Evolutionary conservation across 495 filamentous ascomycete species (phyloP).

Genomic region (Penicillium lividum): DNA sequence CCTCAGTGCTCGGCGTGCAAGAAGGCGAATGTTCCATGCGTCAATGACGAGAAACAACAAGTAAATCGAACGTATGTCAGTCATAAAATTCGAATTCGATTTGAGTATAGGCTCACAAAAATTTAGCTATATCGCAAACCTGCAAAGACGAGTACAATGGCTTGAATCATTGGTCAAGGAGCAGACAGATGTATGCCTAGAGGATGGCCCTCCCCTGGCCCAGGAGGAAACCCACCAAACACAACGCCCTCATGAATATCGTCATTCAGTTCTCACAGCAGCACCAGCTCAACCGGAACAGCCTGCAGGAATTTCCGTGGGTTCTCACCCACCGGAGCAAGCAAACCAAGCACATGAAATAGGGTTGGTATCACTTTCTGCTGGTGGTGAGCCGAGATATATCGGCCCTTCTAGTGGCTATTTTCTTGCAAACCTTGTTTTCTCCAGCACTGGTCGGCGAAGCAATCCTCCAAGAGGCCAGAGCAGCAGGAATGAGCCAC

Average conservation of each 20-base stretch:
- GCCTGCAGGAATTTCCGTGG: neutral
- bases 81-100: neutral
- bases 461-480: constrained; percentile 12
- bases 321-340: constrained; percentile 8
- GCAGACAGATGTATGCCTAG: constrained; percentile 31
- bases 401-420: constrained; percentile 45
- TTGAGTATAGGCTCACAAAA: constrained; percentile 3
- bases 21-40: constrained; percentile 39
- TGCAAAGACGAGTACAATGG: constrained; percentile 44
- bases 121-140: constrained; percentile 39
- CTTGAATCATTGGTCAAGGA: constrained; percentile 43
- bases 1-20: constrained; percentile 39
- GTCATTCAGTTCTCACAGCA: neutral
- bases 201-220: constrained; percentile 22
- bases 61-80: constrained; percentile 37
- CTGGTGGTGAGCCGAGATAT: constrained; percentile 38
- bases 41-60: constrained; percentile 46
- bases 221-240: constrained; percentile 5
- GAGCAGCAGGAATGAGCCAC: constrained; percentile 9
- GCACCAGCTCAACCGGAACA: constrained; percentile 11
- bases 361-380: constrained; percentile 38
- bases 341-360: constrained; percentile 40
- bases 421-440: constrained; percentile 44
- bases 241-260: constrained; percentile 1
- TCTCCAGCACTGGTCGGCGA: constrained; percentile 37